A percentile compares a stretch with the other conserved stretches of the same genome.
phyloP scores from a whole-genome alignment of 306 rosid species.

The apple (Malus domestica) region ASM211411v1 NC_041805.1:468501-469000 shows the following conservation, averaged over 20 bases:
- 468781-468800: slow-evolving; percentile 39
- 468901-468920: background rate
- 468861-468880: slow-evolving; percentile 33
- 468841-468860: slow-evolving; percentile 31
- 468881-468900: background rate
- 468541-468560: slow-evolving; percentile 42
- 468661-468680: slow-evolving; percentile 46
- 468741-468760: slow-evolving; percentile 44
- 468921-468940: background rate
- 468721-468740: slow-evolving; percentile 42
- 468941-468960: background rate
- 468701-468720: slow-evolving; percentile 35
- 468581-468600: slow-evolving; percentile 15
- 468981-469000: background rate
- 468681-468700: slow-evolving; percentile 53
- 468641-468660: slow-evolving; percentile 38
- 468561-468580: slow-evolving; percentile 48
- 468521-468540: slow-evolving; percentile 36
- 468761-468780: slow-evolving; percentile 22
- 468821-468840: slow-evolving; percentile 28
- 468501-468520: slow-evolving; percentile 26
- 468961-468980: background rate
- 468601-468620: slow-evolving; percentile 38
- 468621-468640: slow-evolving; percentile 40
- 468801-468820: slow-evolving; percentile 43